Evolutionary conservation across 208 protist species (phyloP).

Genomic region (Trypanosoma melophagium): DNA sequence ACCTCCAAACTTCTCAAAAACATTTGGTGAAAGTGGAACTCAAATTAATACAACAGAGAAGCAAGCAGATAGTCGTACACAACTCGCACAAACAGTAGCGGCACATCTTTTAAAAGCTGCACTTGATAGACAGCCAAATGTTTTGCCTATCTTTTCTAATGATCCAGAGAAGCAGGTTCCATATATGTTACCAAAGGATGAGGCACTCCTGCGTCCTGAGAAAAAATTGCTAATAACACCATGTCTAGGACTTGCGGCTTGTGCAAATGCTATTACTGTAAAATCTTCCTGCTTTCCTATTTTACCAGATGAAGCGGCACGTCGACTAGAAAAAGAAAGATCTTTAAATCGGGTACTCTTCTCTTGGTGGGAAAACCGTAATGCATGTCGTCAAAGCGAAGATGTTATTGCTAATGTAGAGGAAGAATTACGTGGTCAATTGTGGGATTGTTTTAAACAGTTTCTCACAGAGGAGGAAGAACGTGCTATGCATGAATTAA

Average conservation of each 20-base stretch:
- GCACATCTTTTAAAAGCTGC: constrained; percentile 25
- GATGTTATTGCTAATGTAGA: constrained; percentile 33
- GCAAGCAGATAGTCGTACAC: constrained; percentile 2
- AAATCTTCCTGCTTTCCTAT: constrained; percentile 14
- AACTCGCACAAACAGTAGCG: constrained; percentile 26
- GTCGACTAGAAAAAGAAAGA: constrained; percentile 16
- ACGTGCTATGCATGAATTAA: constrained; percentile 36
- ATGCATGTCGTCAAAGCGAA: constrained; percentile 34
- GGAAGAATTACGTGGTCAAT: constrained; percentile 26
- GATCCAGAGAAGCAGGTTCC: constrained; percentile 13
- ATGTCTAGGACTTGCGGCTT: constrained; percentile 24
- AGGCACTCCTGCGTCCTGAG: not conserved
- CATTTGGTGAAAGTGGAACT: no score
- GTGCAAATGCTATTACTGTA: constrained; percentile 24
- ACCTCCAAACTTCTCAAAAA: no score
- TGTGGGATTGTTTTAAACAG: constrained; percentile 45
- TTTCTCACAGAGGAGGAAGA: constrained; percentile 58
- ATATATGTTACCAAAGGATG: constrained; percentile 11
- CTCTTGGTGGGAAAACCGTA: constrained; percentile 54
- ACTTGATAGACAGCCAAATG: constrained; percentile 26
- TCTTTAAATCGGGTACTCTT: constrained; percentile 39
- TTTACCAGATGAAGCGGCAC: constrained; percentile 7
- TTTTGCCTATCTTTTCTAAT: constrained; percentile 27
- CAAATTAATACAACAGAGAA: not conserved
- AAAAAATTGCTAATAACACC: constrained; percentile 23